These are phyloP conservation scores for Solanum tarapatanum DNA, from an alignment of 257 asterid species.

Conservation along the genomic window DNA sequence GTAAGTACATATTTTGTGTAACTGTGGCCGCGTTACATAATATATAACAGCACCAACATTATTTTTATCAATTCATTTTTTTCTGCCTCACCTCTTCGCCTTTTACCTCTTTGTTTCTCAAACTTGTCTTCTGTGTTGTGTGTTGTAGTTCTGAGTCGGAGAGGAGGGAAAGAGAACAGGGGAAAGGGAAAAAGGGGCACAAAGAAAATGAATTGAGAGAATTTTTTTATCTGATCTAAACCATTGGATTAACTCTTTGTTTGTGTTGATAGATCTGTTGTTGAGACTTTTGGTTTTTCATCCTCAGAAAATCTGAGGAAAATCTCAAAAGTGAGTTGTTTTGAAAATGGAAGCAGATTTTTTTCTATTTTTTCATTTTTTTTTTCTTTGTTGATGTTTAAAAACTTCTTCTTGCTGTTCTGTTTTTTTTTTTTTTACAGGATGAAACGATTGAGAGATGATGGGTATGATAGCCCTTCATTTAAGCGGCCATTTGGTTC, in stretches of 20 bases:
- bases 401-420: constrained; percentile 8
- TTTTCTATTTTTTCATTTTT: no score
- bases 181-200: background rate
- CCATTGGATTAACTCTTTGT: constrained; percentile 6
- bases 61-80: background rate
- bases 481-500: constrained; percentile 72
- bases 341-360: background rate
- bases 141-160: constrained; percentile 5
- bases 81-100: background rate
- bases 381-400: background rate
- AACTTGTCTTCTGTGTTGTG: background rate
- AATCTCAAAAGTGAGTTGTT: constrained; percentile 33
- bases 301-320: constrained; percentile 20
- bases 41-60: background rate
- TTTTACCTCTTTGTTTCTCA: constrained; percentile 7
- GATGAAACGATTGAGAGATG: constrained; percentile 89
- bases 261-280: constrained; percentile 49
- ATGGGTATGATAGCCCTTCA: constrained; percentile 54
- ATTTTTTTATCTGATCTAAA: constrained; percentile 22
- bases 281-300: constrained; percentile 10
- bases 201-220: background rate
- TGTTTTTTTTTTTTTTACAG: constrained; percentile 20
- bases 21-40: background rate
- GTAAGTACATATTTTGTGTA: background rate
- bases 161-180: constrained; percentile 5